These are phyloP conservation scores for Hyparrhenia diplandra DNA, from an alignment of 176 grass and related monocot genomes.

Conservation along the genomic window DNA sequence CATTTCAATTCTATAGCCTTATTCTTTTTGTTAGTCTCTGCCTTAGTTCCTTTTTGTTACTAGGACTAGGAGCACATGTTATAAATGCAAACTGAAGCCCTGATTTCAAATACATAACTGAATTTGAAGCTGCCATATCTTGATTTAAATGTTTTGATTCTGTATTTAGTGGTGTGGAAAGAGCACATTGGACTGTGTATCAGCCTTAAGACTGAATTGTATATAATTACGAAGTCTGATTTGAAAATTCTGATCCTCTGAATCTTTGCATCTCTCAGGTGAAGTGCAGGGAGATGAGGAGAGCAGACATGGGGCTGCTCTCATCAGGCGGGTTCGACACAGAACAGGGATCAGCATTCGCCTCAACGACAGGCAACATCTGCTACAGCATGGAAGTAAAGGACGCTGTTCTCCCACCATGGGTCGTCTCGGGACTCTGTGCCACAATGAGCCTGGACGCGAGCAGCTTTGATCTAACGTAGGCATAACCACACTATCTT, in stretches of 20 bases:
- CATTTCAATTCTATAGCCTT: background rate
- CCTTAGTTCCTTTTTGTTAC: background rate
- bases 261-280: slow-evolving; percentile 37
- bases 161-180: background rate
- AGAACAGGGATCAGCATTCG: slow-evolving; percentile 19
- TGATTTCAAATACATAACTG: background rate
- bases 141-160: background rate
- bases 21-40: background rate
- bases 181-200: background rate
- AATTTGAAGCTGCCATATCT: background rate
- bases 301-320: slow-evolving; percentile 46
- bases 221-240: no score
- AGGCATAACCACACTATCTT: background rate
- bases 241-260: background rate
- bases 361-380: background rate
- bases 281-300: slow-evolving; percentile 86
- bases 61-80: no score
- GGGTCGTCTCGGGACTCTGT: slow-evolving; percentile 71
- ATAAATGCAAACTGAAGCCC: background rate
- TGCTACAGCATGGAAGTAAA: slow-evolving; percentile 68
- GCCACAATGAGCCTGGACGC: slow-evolving; percentile 46
- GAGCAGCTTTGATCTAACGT: slow-evolving; percentile 58
- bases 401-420: slow-evolving; percentile 54
- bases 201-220: background rate
- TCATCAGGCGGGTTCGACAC: slow-evolving; percentile 20